A percentile compares a stretch with the other conserved stretches of the same genome.
Evolutionary conservation across 495 filamentous ascomycete genomes (phyloP).

Genomic region (Hyphodiscus hymeniophilus): DNA sequence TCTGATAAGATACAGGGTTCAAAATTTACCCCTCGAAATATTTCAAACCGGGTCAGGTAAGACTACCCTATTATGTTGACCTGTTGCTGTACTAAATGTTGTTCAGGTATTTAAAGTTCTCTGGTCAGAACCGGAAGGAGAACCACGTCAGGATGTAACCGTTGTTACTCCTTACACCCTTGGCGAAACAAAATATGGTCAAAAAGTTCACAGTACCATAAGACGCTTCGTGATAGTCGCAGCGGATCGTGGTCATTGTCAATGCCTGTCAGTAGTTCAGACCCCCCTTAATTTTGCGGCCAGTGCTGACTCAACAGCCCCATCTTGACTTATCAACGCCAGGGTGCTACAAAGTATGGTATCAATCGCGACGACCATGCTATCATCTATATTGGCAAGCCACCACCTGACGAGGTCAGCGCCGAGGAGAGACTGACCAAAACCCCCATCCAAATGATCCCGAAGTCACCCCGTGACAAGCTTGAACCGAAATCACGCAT

Average conservation of each 20-base stretch:
- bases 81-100: neutral
- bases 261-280: conserved; percentile 10
- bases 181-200: neutral
- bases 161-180: neutral
- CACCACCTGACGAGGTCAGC: neutral
- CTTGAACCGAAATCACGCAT: conserved; percentile 9
- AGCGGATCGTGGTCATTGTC: conserved; percentile 2
- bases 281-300: neutral
- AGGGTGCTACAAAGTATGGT: neutral
- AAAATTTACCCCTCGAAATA: neutral
- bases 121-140: neutral
- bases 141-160: neutral
- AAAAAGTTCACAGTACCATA: conserved; percentile 1
- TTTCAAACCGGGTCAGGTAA: neutral
- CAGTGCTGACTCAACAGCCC: conserved; percentile 2
- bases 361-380: conserved; percentile 6
- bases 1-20: neutral
- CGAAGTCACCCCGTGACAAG: neutral
- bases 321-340: conserved; percentile 1
- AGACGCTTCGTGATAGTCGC: conserved; percentile 16
- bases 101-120: neutral
- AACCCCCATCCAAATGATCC: conserved; percentile 9
- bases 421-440: conserved; percentile 8
- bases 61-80: neutral
- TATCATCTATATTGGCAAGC: conserved; percentile 14